Conservation (phyloP, 257 asterid species). For the Petunia axillaris region DNA sequence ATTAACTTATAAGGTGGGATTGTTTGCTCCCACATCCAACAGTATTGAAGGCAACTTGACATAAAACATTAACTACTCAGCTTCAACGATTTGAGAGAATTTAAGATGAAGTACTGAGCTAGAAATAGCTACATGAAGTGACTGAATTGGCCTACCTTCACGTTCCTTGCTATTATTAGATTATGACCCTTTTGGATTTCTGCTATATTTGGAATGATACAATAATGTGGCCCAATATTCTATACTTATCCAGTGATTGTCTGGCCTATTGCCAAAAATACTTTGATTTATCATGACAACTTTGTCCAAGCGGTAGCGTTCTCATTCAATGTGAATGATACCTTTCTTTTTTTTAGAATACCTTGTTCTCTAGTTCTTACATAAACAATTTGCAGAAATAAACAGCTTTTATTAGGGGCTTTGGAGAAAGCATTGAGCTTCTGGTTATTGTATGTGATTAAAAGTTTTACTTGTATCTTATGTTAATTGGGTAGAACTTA, state of each 20-base stretch:
- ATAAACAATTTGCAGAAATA: too few relatives aligned
- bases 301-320: not conserved
- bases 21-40: too few relatives aligned
- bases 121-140: slow-evolving; percentile 21
- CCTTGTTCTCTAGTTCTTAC: too few relatives aligned
- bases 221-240: slow-evolving; percentile 2
- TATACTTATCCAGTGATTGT: slow-evolving; percentile 16
- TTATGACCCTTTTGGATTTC: slow-evolving; percentile 21
- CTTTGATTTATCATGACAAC: not conserved
- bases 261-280: not conserved
- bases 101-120: not conserved
- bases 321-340: too few relatives aligned
- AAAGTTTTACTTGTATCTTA: too few relatives aligned
- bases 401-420: too few relatives aligned
- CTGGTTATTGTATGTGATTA: too few relatives aligned
- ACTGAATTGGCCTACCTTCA: slow-evolving; percentile 20
- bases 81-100: slow-evolving; percentile 11
- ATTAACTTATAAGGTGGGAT: too few relatives aligned
- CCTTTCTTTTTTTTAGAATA: too few relatives aligned
- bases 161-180: slow-evolving; percentile 7
- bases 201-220: not conserved
- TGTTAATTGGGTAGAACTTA: too few relatives aligned
- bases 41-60: not conserved
- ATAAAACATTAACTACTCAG: not conserved
- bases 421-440: too few relatives aligned